Percentiles rank a stretch among this genome's conserved stretches.
Conservation (phyloP, 768 basidiomycete species). For the Mycena galopus region DNA sequence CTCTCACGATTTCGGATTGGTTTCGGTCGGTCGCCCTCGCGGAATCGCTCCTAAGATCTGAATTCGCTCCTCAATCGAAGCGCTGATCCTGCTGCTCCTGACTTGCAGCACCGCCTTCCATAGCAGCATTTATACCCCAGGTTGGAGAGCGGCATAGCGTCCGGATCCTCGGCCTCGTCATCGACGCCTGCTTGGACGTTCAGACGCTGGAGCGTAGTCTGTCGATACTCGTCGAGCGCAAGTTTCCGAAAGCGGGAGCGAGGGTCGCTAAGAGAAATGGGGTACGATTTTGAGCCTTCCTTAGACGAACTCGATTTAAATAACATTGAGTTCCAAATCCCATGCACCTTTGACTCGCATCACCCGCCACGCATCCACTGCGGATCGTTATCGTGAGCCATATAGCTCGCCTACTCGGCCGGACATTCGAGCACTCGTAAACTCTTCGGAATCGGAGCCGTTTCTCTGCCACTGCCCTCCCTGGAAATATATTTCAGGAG, state of each 20-base stretch:
- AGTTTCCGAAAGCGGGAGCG: slow-evolving; percentile 21
- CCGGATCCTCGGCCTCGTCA: slow-evolving; percentile 7
- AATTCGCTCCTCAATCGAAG: too few relatives aligned
- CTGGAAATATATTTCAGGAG: not conserved
- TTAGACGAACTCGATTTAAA: too few relatives aligned
- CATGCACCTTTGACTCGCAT: not conserved
- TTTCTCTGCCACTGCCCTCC: not conserved
- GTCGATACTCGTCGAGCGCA: not conserved
- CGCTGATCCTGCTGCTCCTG: too few relatives aligned
- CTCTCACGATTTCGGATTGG: too few relatives aligned
- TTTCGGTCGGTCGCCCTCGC: too few relatives aligned
- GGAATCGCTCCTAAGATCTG: too few relatives aligned
- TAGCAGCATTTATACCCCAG: too few relatives aligned
- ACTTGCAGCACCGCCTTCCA: too few relatives aligned
- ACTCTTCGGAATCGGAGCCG: not conserved
- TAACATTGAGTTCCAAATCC: not conserved
- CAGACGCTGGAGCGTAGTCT: not conserved
- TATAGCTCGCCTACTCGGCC: not conserved
- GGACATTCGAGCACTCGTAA: not conserved
- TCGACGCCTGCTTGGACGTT: slow-evolving; percentile 12
- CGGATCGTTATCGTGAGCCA: not conserved
- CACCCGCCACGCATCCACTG: not conserved
- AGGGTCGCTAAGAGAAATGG: not conserved
- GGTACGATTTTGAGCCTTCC: not conserved
- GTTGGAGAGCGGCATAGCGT: not conserved